These are phyloP conservation scores for Colletotrichum eleusines DNA, from an alignment of 2,329 filamentous ascomycete species.

Conservation along the genomic window DNA sequence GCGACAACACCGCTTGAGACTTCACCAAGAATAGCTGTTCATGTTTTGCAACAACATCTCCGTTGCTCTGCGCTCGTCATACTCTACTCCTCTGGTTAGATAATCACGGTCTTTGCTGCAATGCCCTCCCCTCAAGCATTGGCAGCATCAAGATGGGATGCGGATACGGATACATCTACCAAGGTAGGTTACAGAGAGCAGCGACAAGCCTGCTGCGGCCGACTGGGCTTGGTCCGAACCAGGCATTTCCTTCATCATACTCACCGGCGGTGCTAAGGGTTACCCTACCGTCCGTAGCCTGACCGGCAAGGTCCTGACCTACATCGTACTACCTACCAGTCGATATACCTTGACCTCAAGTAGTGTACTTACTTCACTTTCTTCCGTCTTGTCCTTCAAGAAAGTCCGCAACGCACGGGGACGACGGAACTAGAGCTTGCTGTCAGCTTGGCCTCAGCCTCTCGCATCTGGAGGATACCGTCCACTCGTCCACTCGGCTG, in stretches of 20 bases:
- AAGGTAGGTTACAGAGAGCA: conserved; percentile 14
- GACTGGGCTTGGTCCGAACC: conserved; percentile 21
- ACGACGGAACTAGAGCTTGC: background rate
- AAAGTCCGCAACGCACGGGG: background rate
- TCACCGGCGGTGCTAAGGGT: conserved; percentile 32
- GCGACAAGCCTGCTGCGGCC: conserved; percentile 21
- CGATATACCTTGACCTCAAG: background rate
- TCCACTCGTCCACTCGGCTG: conserved; percentile 5
- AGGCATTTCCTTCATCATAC: conserved; percentile 29
- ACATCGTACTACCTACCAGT: background rate
- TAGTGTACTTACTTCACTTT: conserved; percentile 1
- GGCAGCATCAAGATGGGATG: conserved; percentile 23
- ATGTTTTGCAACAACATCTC: conserved; percentile 3
- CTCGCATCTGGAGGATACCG: background rate
- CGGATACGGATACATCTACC: conserved; percentile 24
- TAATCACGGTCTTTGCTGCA: conserved; percentile 16
- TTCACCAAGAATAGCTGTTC: background rate
- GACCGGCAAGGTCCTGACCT: background rate
- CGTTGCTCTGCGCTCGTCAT: conserved; percentile 12
- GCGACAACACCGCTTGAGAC: background rate
- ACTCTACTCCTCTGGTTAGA: conserved; percentile 31
- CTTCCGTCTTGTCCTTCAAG: background rate
- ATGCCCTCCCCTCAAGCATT: conserved; percentile 24
- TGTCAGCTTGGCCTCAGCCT: conserved; percentile 7
- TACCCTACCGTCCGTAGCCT: conserved; percentile 24